Evolutionary conservation across 2,329 filamentous ascomycete species (phyloP).

Genomic region (Sporothrix protearum): DNA sequence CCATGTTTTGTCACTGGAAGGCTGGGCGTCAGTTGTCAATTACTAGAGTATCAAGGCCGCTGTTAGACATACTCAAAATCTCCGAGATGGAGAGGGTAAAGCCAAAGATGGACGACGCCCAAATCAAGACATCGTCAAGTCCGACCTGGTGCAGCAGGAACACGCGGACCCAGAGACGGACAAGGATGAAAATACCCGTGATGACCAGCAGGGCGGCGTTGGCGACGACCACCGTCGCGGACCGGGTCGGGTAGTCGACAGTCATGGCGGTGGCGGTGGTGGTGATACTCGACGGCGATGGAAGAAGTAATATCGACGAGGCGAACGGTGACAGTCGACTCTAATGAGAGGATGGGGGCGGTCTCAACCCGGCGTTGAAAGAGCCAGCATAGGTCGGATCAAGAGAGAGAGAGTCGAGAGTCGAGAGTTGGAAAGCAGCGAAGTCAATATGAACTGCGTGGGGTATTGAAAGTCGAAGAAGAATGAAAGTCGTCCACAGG

Average conservation of each 20-base stretch:
- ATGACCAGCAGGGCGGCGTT: background rate
- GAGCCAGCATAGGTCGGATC: background rate
- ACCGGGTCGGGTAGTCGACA: background rate
- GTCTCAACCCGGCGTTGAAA: background rate
- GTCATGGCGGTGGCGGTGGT: background rate
- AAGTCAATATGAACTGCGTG: background rate
- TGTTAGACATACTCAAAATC: constrained; percentile 19
- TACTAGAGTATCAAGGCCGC: no score
- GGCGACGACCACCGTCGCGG: background rate
- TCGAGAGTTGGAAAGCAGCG: background rate
- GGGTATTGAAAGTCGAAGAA: background rate
- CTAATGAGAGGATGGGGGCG: background rate
- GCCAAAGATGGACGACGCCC: background rate
- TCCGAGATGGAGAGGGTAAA: background rate
- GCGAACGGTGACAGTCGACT: background rate
- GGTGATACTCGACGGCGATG: no score
- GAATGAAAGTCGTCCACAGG: background rate
- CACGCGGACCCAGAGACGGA: background rate
- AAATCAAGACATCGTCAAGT: constrained; percentile 15
- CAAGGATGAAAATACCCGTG: background rate
- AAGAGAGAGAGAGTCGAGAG: background rate
- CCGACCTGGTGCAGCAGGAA: constrained; percentile 4
- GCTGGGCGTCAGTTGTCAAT: no score
- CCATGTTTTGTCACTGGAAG: constrained; percentile 20
- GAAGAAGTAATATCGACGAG: background rate